Base-by-base conservation (phyloP, 192 early-diverging fungal species). In the Backusella tuberculispora region DNA sequence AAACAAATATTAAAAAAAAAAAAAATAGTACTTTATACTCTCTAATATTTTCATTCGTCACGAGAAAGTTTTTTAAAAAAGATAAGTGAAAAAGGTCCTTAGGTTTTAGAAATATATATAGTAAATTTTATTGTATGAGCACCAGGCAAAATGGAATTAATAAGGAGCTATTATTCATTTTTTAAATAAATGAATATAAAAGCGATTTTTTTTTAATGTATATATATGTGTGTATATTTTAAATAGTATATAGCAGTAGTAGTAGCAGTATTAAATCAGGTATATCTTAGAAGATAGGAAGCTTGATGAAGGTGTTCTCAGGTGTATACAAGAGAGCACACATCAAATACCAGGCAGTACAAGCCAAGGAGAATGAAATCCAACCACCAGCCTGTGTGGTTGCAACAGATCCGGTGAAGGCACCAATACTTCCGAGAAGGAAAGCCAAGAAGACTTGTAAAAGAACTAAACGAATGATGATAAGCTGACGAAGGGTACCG, bases 341-440 rank as follows among this genome's bases (percentile, higher is more conserved):
- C 17, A 46, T 66, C 7, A 74, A 40, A 40, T 79, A 79, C 69
- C 69, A 79, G 13, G 78, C 78, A 29, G 78, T 79, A 29, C 71
- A 3, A 34, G 60, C 19, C n/a, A 79, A 63, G n/a, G 67, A 71
- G 41, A 79, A 60, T 14, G 69, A 72, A 63, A 79, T 65, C 78
- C 78, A 79, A 19, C 78, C 78, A 24, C 69, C 60, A 67, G 48
- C 63, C 15, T 53, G 56, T 12, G 65, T 64, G 1, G 66, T 10
- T 0, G 40, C 24, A 19, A 14, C 17, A 56, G 69, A 66, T 5
- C 63, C 45, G 14, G 42, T 48, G 21, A 69, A 64, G 19, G 47
- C 70, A 38, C 73, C 73, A 64, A 72, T 6, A 71, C 38, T 60
- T 14, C 68, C 68, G 10, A 74, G 53, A 41, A 79, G 44, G 48